A percentile compares a stretch with the other conserved stretches of the same genome.
phyloP scores from a whole-genome alignment of 345 rosid species.

The Syzygium grande region DNA sequence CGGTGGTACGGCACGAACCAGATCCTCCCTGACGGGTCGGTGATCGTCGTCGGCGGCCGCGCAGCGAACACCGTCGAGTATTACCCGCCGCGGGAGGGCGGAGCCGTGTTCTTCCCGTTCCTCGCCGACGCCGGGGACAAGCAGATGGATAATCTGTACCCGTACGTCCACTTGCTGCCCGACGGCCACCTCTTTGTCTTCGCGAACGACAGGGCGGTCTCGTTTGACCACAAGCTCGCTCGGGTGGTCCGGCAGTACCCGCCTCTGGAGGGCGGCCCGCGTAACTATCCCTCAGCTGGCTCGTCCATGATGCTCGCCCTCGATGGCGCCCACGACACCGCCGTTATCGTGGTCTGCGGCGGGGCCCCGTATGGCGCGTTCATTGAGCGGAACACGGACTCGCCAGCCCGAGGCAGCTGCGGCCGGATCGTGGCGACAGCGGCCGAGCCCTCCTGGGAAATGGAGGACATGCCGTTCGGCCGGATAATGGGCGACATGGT shows the following conservation, averaged over 20 bases:
- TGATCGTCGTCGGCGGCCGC: conserved; percentile 67
- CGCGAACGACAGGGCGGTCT: conserved; percentile 65
- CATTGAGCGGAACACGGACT: conserved; percentile 33
- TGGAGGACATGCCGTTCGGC: conserved; percentile 85
- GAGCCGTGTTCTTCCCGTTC: conserved; percentile 59
- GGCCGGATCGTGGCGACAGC: conserved; percentile 54
- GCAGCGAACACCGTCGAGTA: conserved; percentile 56
- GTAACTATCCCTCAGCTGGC: conserved; percentile 84
- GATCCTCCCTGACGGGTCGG: conserved; percentile 63
- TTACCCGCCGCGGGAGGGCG: conserved; percentile 45
- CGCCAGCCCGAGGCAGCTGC: conserved; percentile 53
- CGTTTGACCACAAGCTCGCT: conserved; percentile 47
- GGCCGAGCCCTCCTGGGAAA: conserved; percentile 41
- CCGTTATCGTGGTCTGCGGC: conserved; percentile 71
- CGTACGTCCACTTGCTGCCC: conserved; percentile 87
- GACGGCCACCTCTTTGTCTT: conserved; percentile 72
- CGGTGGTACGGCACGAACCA: conserved; percentile 72
- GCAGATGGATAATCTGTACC: conserved; percentile 89
- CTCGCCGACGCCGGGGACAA: conserved; percentile 56
- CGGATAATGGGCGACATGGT: conserved; percentile 96
- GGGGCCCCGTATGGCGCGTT: conserved; percentile 78
- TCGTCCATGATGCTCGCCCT: conserved; percentile 72
- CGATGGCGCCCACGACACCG: conserved; percentile 34
- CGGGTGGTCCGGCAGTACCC: conserved; percentile 49
- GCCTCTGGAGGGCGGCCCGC: conserved; percentile 64